These are phyloP conservation scores for Spizellomyces punctatus DNA, from an alignment of 192 early-diverging fungal species.

Conservation along the genomic window DNA sequence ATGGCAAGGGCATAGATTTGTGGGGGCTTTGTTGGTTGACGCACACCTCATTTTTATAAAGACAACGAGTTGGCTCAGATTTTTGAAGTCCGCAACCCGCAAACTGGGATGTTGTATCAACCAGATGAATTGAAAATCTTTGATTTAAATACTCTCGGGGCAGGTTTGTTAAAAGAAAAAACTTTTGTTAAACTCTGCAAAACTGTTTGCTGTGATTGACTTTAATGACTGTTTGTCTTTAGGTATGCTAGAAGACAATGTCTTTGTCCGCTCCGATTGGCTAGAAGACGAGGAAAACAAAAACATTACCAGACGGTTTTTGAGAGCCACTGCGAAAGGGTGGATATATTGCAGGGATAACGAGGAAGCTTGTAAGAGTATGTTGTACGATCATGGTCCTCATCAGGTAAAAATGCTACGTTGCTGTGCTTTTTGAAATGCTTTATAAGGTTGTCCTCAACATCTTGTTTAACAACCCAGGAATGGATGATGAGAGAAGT, in stretches of 20 bases:
- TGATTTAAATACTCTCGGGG: conserved; percentile 16
- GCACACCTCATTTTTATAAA: neutral
- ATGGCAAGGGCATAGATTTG: too few relatives aligned
- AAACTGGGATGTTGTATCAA: conserved; percentile 8
- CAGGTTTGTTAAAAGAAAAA: conserved; percentile 6
- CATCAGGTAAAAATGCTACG: conserved; percentile 9
- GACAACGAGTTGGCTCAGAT: conserved; percentile 26
- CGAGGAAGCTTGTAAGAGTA: conserved; percentile 8
- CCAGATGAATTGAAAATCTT: conserved; percentile 13
- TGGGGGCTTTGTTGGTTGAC: neutral
- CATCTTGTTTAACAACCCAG: neutral
- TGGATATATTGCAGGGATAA: conserved; percentile 24
- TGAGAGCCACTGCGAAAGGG: conserved; percentile 11
- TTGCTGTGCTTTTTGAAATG: neutral
- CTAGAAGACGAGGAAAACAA: conserved; percentile 1
- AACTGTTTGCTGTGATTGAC: neutral
- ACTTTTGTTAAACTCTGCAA: neutral
- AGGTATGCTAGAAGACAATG: conserved; percentile 26
- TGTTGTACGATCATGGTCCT: conserved; percentile 18
- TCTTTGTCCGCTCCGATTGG: conserved; percentile 25
- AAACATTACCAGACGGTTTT: conserved; percentile 20
- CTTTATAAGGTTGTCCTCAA: neutral
- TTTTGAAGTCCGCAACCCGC: conserved; percentile 12
- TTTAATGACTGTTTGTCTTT: too few relatives aligned
- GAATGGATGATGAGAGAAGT: conserved; percentile 30